Evolutionary conservation across 2,329 filamentous ascomycete genomes (phyloP), one percentile per base, ranked within the genome.

Genomic region (Fusarium sp.): DNA sequence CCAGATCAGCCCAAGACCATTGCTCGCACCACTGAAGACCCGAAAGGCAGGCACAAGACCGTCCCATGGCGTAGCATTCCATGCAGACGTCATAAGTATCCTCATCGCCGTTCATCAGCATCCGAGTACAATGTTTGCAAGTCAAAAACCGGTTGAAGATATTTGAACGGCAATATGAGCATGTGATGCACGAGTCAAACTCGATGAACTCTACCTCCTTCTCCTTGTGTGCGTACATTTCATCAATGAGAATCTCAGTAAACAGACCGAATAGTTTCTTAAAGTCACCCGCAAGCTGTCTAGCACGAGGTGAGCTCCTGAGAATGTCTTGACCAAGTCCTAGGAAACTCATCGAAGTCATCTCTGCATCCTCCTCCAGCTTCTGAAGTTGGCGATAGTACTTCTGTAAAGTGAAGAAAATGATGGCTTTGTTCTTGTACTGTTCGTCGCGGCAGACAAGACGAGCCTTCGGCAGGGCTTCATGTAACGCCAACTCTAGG

Each of bases 51-150:
- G 89, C 90, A 79, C 96, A 99, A 49, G 95, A 97, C 56, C 96
- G 90, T 27, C 96, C 96, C 93, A 98, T 97, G n/a, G 91, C 93
- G 78, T 97, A 99, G 79, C 96, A 99, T 75, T 99, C 96, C 93
- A 99, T 95, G 78, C 96, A 99, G 27, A 99, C 88, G 80, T 99
- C 96, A 79, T 98, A 99, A 0, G 93, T 93, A 78, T 98, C 93
- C 61, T 94, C 92, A 20, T 87, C 89, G 36, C 90, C 93, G 65
- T 88, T 88, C 15, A 88, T 84, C 25, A 93, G 85, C 53, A 87
- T 85, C 39, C 91, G 87, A 49, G 94, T 88, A 80, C 96, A 99
- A 58, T 91, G 89, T 65, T 94, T 94, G 84, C 96, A 99, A 7
- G 95, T 97, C 29, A 99, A 83, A 78, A 99, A 99, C 6, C 94